Percentiles rank a stretch among this genome's conserved stretches.
Conservation (phyloP, 495 filamentous ascomycete species). For the Chaetomidium leptoderma region DNA sequence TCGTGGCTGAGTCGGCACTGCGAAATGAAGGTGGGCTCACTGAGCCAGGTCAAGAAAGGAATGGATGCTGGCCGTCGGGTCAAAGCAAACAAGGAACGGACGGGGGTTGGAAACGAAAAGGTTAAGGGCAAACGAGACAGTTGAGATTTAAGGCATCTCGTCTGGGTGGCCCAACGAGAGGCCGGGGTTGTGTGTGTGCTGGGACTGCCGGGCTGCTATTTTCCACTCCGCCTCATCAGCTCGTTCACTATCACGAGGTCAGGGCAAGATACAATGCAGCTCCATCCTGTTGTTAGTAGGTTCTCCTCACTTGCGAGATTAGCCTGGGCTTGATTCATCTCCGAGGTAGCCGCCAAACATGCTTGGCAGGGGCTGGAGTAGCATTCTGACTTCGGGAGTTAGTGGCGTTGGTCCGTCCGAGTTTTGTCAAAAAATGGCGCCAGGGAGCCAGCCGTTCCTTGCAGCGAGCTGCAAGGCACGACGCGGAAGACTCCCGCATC, state of each 20-base stretch:
- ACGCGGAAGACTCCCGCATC: slow-evolving; percentile 13
- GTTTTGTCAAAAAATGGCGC: slow-evolving; percentile 16
- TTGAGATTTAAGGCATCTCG: slow-evolving; percentile 14
- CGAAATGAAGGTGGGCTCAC: slow-evolving; percentile 27
- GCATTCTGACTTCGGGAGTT: background rate
- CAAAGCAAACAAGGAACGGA: slow-evolving; percentile 17
- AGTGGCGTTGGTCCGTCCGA: slow-evolving; percentile 7
- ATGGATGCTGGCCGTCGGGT: slow-evolving; percentile 27
- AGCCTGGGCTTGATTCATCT: background rate
- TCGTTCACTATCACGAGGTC: background rate
- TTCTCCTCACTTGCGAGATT: background rate
- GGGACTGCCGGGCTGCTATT: too few species aligned
- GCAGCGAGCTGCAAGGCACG: slow-evolving; percentile 26
- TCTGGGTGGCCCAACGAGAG: slow-evolving; percentile 12
- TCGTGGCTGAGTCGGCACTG: slow-evolving; percentile 3
- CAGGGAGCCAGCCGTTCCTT: slow-evolving; percentile 23
- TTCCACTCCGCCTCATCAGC: too few species aligned
- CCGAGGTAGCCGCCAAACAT: slow-evolving; percentile 16
- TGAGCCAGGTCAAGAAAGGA: slow-evolving; percentile 40
- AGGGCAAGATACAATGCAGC: background rate
- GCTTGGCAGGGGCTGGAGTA: slow-evolving; percentile 13
- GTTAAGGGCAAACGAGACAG: slow-evolving; percentile 8
- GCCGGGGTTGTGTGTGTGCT: too few species aligned
- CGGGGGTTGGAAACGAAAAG: slow-evolving; percentile 17
- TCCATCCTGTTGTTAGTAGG: background rate